Evolutionary conservation across 495 filamentous ascomycete genomes (phyloP), one percentile per base, ranked within the genome.

Genomic region (Evernia prunastri): DNA sequence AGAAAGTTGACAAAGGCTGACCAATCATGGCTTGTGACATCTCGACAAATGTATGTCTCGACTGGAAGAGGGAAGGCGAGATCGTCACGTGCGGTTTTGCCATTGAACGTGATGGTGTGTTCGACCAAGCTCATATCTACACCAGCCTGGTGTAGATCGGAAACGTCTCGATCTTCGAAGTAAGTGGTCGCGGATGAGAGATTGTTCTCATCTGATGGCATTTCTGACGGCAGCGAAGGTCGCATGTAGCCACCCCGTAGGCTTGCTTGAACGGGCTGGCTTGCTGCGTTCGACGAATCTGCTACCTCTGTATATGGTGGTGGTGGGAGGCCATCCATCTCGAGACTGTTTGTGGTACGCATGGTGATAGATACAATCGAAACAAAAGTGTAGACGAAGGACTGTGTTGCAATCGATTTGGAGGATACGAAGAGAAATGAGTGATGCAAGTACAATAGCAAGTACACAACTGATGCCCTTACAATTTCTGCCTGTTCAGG

Each of bases 1-100:
- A 82, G 70, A 63, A 78, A 75, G n/a, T 76, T 74, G 45, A 81
- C 56, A 61, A 82, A 83, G 17, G 74, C 77, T 58, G 79, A 76
- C 81, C 81, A 83, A 68, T 83, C 81, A 66, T 77, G 75, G 66
- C 77, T 77, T 51, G 69, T 66, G 15, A 82, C 73, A 37, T 80
- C 76, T 51, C 74, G 64, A 49, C 68, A 69, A 18, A 73, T 70
- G 17, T 74, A 68, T 31, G 66, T 73, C 75, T 77, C 76, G 59
- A 76, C 77, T 0, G 79, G 80, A 5, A 76, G 73, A 47, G 80
- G 74, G 29, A 76, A 79, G 10, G 75, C 73, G 20, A 83, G 77
- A 59, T 82, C 78, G 47, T 77, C 78, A 0, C 74, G 68, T 60
- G 78, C 77, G 53, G 76, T 79, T 58, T 77, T 73, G 4, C 78